Evolutionary conservation across 495 filamentous ascomycete genomes (phyloP), one percentile per base, ranked within the genome.

Genomic region (Aspergillus taichungensis): DNA sequence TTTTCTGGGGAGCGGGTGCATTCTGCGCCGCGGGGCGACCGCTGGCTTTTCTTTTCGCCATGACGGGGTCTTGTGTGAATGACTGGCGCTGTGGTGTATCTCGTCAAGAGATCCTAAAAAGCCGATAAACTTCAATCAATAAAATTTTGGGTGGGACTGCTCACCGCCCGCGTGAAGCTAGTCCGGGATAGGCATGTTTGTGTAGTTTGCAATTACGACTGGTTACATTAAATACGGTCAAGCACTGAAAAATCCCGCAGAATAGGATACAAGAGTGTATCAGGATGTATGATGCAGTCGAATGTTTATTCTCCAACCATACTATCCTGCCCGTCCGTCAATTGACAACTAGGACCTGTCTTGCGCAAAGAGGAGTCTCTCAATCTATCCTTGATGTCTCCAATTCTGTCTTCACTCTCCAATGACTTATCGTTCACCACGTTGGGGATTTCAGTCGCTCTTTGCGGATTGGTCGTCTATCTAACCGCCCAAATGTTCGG

Each of bases 41-140:
- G 34, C 78, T 69, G 2, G 77, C 79, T 66, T 91, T 92, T 71
- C 87, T 80, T 57, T 91, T 92, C 57, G 62, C 85, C 85, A 94
- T 94, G 50, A 42, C 29, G 51, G 47, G 74, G 9, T 14, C 34
- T 30, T 32, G 6, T 34, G 27, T 24, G 18, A 24, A 2, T 4
- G 18, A 24, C 18, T 24, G 18, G 18, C 2, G 4, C 4, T 24
- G 18, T 24, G 4, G 18, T 24, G 2, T 2, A 24, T 24, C 18
- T 24, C 18, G 18, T 24, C 18, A 24, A 38, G 36, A 44, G 36
- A 37, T 12, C 43, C 33, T 31, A 30, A 29, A 43, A 43, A 28
- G 38, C 50, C 45, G 50, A 54, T 47, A 45, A 48, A 45, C 24
- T 38, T 49, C 43, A 46, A 51, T 24, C 56, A 46, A 64, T 57